Percentiles rank a stretch among this genome's conserved stretches.
Evolutionary conservation across 352 stramenopile genomes (phyloP).

Genomic region (Pythium brachiatum): DNA sequence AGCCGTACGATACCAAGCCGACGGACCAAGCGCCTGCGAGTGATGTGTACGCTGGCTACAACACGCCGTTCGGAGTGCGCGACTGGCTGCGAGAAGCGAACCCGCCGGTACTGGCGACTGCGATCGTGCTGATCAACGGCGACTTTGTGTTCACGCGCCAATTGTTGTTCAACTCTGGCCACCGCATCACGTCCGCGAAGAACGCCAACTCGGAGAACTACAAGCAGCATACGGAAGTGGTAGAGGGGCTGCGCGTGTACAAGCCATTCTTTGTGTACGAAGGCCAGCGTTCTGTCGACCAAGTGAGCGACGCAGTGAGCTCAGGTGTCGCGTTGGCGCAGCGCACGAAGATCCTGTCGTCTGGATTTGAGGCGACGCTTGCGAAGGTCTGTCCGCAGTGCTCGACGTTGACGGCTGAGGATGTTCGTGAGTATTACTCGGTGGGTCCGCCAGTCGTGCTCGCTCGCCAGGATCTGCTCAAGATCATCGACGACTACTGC

Average conservation of each 20-base stretch:
- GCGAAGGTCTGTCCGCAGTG: slow-evolving; percentile 56
- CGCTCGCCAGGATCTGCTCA: slow-evolving; percentile 45
- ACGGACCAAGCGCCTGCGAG: slow-evolving; percentile 7
- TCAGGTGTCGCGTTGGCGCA: slow-evolving; percentile 55
- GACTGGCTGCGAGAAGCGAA: slow-evolving; percentile 72
- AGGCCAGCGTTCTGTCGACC: slow-evolving; percentile 32
- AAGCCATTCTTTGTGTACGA: slow-evolving; percentile 83
- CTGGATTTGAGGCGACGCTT: slow-evolving; percentile 35
- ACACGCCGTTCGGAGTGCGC: slow-evolving; percentile 69
- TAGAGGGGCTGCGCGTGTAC: slow-evolving; percentile 75
- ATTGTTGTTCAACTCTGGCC: slow-evolving; percentile 58
- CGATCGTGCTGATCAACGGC: slow-evolving; percentile 62
- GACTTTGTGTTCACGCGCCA: slow-evolving; percentile 74
- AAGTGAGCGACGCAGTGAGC: slow-evolving; percentile 41
- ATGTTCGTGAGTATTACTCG: slow-evolving; percentile 49
- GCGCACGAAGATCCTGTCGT: slow-evolving; percentile 39
- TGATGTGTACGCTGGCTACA: slow-evolving; percentile 57
- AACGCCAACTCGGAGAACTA: slow-evolving; percentile 63
- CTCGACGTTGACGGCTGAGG: slow-evolving; percentile 12
- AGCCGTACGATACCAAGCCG: slow-evolving; percentile 44
- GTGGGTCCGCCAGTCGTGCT: slow-evolving; percentile 62
- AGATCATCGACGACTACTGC: slow-evolving; percentile 65
- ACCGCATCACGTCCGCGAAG: slow-evolving; percentile 50
- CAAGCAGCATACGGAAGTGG: slow-evolving; percentile 50
- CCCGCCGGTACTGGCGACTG: slow-evolving; percentile 47